Evolutionary conservation across 2,329 filamentous ascomycete genomes (phyloP).

Genomic region (Sporothrix schenckii): DNA sequence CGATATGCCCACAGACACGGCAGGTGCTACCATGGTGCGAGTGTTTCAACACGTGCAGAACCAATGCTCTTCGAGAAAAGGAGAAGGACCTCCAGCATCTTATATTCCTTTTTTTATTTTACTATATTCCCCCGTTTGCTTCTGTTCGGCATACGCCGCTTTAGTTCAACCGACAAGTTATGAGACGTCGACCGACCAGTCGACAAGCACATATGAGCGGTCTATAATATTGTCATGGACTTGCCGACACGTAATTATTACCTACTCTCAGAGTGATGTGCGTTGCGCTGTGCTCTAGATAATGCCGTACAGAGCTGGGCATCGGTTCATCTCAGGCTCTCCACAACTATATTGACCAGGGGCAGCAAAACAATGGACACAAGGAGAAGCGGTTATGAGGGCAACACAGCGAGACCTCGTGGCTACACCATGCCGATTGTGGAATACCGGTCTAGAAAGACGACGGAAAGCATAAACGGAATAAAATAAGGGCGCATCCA

Average conservation of each 20-base stretch:
- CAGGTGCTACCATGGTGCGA: slow-evolving; percentile 9
- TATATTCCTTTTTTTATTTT: background rate
- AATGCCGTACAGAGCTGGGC: background rate
- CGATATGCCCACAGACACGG: background rate
- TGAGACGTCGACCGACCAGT: background rate
- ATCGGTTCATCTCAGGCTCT: background rate
- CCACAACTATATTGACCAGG: slow-evolving; percentile 3
- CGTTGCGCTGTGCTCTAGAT: background rate
- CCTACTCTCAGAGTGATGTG: background rate
- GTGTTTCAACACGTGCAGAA: background rate
- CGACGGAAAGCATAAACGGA: background rate
- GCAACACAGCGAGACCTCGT: slow-evolving; percentile 5
- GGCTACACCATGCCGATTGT: slow-evolving; percentile 6
- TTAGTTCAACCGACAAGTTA: background rate
- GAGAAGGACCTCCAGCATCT: background rate
- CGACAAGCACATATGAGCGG: background rate
- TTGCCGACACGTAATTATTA: background rate
- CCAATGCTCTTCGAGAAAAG: background rate
- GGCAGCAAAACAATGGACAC: background rate
- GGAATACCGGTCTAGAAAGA: slow-evolving; percentile 13
- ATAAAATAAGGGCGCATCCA: background rate
- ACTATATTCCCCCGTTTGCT: background rate
- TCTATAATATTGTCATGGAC: background rate
- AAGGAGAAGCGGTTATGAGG: background rate
- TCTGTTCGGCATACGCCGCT: background rate